These are phyloP conservation scores for Xerocomellus chrysenteron DNA, from an alignment of 768 basidiomycete genomes.

Conservation along the genomic window DNA sequence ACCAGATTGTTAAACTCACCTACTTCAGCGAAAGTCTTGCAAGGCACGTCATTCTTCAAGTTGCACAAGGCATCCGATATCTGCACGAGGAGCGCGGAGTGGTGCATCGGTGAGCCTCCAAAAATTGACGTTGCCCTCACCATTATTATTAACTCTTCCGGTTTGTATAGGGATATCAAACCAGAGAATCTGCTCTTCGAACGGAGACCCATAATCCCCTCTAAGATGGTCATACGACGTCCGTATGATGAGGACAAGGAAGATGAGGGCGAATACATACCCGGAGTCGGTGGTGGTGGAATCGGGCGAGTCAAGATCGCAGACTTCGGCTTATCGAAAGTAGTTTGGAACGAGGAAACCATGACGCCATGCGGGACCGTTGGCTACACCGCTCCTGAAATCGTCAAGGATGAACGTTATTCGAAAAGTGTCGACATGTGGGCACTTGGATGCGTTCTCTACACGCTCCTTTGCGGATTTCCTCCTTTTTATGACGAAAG, in stretches of 20 bases:
- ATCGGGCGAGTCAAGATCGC: constrained; percentile 99
- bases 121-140: neutral
- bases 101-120: constrained; percentile 70
- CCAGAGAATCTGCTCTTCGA: constrained; percentile 97
- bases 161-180: constrained; percentile 75
- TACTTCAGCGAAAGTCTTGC: constrained; percentile 98
- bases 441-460: constrained; percentile 98
- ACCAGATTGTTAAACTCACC: constrained; percentile 98
- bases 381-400: constrained; percentile 98
- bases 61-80: constrained; percentile 90
- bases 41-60: constrained; percentile 95
- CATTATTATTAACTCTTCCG: neutral
- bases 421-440: constrained; percentile 99
- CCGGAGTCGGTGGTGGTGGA: constrained; percentile 91
- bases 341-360: constrained; percentile 98
- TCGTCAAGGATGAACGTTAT: constrained; percentile 97
- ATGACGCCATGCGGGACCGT: constrained; percentile 99
- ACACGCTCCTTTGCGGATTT: constrained; percentile 96
- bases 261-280: constrained; percentile 95
- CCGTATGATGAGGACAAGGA: constrained; percentile 98
- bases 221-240: constrained; percentile 66
- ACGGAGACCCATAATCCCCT: constrained; percentile 87
- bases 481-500: constrained; percentile 99
- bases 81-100: constrained; percentile 97
- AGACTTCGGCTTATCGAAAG: constrained; percentile 95